Percentiles rank a stretch among this genome's conserved stretches.
Evolutionary conservation across 2,329 filamentous ascomycete species (phyloP).

Genomic region (Fusarium transvaalense): DNA sequence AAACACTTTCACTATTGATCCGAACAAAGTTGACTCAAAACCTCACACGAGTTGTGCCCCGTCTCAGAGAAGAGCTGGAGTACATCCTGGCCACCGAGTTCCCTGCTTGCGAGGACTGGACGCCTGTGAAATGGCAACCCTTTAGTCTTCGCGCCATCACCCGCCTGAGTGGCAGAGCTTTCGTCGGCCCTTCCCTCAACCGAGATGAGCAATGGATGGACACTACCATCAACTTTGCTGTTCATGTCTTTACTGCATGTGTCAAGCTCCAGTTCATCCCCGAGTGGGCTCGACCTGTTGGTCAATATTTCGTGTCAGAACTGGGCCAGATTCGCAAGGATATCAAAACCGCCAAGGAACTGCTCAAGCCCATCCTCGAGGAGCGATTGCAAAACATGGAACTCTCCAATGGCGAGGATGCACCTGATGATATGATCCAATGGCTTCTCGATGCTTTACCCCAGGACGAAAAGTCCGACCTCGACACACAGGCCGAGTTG

Average conservation of each 20-base stretch:
- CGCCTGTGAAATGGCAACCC: constrained; percentile 64
- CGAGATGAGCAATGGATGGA: constrained; percentile 67
- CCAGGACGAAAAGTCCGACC: constrained; percentile 54
- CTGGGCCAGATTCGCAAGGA: constrained; percentile 60
- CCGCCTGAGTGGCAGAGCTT: constrained; percentile 65
- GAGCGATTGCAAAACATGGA: constrained; percentile 60
- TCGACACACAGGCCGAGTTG: constrained; percentile 56
- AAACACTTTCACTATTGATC: constrained; percentile 59
- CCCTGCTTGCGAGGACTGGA: constrained; percentile 67
- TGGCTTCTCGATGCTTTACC: constrained; percentile 60
- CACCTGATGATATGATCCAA: constrained; percentile 59
- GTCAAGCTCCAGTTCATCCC: constrained; percentile 66
- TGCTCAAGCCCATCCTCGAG: constrained; percentile 61
- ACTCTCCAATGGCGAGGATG: constrained; percentile 52
- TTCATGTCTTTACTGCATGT: constrained; percentile 62
- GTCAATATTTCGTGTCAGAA: constrained; percentile 62
- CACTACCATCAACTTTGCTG: constrained; percentile 63
- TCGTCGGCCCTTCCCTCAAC: constrained; percentile 64
- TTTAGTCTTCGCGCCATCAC: constrained; percentile 65
- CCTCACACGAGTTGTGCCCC: constrained; percentile 59
- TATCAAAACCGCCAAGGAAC: constrained; percentile 56
- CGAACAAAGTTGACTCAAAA: constrained; percentile 63
- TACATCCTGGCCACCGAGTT: constrained; percentile 62
- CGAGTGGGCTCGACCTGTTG: constrained; percentile 61
- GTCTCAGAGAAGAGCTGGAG: constrained; percentile 62